Base-by-base conservation (phyloP, 768 basidiomycete species). In the Termitomyces sp. region DNA sequence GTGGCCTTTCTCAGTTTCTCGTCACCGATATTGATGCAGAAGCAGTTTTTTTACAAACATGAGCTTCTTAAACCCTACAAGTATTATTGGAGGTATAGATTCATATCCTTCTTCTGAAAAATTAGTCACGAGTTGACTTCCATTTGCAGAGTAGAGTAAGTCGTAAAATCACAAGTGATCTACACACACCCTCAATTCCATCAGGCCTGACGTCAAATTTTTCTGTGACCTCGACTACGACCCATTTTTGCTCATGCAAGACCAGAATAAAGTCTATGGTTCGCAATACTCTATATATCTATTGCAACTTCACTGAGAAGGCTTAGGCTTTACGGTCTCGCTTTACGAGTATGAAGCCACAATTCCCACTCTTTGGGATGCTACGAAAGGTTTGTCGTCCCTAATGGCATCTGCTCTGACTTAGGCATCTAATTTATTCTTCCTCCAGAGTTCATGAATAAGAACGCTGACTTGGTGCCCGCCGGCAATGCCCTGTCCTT, bases 221-320 rank as follows among this genome's bases (percentile, higher is more conserved):
- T 94, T 88, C 76, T 97, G 94, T 67, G 91, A 97, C 64, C 68
- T 93, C 57, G 83, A 92, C 69, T 87, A 87, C 64, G 92, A 95
- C 66, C 93, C 95, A 1, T 97, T 97, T 80, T 71, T 89, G 55
- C 71, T 89, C 61, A 95, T 97, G 94, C 80, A 92, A 69, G 88
- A 92, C 63, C 72, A 88, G 64, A 82, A 90, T 41, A 93, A 92
- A 74, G 83, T 89, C 49, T 97, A 97, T 65, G 93, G 94, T 83
- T 64, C 38, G 72, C 70, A 35, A 35, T 26, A 28, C 46, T 5
- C 16, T 30, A 13, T 28, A 12, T 9, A 26, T 14, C 2, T 12
- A 14, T 8, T 16, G 33, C 4, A 40, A 20, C 4, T 26, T 2
- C n/a, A 26, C 32, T 58, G 26, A 43, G 43, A 49, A n/a, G 20